Evolutionary conservation across 139 green algal genomes (phyloP).

Genomic region (Spirogloea muscicola): DNA sequence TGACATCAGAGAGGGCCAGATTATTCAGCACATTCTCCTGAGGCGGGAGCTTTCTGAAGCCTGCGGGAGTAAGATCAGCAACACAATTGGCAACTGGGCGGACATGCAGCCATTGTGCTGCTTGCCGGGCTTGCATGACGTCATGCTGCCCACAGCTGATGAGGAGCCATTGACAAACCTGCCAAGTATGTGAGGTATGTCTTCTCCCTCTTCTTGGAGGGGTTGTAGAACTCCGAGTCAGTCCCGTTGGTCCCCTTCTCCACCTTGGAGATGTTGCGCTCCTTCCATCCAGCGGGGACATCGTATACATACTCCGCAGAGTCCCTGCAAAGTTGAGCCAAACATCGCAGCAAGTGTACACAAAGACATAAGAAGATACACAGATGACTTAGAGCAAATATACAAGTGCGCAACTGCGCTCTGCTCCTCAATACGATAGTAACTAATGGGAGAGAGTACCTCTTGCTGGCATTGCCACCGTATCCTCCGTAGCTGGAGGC

Average conservation of each 20-base stretch:
- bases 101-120: not conserved
- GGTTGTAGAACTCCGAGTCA: constrained; percentile 48
- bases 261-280: constrained; percentile 46
- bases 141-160: not conserved
- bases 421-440: too few species aligned
- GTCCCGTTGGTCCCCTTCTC: constrained; percentile 54
- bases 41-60: constrained; percentile 16
- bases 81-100: not conserved
- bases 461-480: constrained; percentile 42
- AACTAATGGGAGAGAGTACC: too few species aligned
- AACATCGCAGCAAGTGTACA: not conserved
- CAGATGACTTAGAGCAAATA: too few species aligned
- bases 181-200: constrained; percentile 49
- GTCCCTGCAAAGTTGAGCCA: too few species aligned
- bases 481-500: constrained; percentile 44
- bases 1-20: constrained; percentile 49
- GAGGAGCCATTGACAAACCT: not conserved
- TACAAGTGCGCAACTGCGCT: too few species aligned
- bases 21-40: constrained; percentile 44
- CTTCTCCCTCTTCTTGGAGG: constrained; percentile 49
- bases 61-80: constrained; percentile 18
- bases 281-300: constrained; percentile 46
- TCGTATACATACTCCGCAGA: constrained; percentile 42
- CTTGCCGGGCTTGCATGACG: not conserved
- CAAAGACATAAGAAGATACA: too few species aligned